These are phyloP conservation scores for Gypsophila paniculata DNA, from an alignment of 179 eudicot genomes.

Conservation along the genomic window DNA sequence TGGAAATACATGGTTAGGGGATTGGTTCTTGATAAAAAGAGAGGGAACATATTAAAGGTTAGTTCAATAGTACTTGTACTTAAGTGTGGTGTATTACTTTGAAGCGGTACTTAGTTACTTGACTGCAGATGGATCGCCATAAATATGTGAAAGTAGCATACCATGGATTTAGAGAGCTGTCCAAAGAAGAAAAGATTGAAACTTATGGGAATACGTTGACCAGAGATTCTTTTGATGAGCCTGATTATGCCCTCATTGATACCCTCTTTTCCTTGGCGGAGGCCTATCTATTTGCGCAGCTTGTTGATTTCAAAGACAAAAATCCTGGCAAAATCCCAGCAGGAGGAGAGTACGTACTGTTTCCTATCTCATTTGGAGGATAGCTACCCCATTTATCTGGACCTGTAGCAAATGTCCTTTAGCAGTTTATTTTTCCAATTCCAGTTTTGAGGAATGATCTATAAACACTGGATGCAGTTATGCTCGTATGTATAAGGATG, in stretches of 20 bases:
- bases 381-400: not conserved
- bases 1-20: slow-evolving; percentile 99
- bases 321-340: slow-evolving; percentile 70
- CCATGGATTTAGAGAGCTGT: slow-evolving; percentile 82
- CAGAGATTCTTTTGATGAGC: slow-evolving; percentile 93
- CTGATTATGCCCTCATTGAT: slow-evolving; percentile 93
- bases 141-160: slow-evolving; percentile 96
- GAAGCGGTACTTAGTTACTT: slow-evolving; percentile 16
- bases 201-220: slow-evolving; percentile 74
- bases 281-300: slow-evolving; percentile 95
- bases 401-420: not conserved
- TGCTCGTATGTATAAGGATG: slow-evolving; percentile 82
- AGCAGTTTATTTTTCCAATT: not conserved
- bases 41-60: slow-evolving; percentile 97
- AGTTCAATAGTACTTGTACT: slow-evolving; percentile 7
- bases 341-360: slow-evolving; percentile 66
- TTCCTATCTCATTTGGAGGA: not conserved
- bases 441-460: not conserved
- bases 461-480: slow-evolving; percentile 53
- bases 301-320: slow-evolving; percentile 86
- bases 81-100: slow-evolving; percentile 2
- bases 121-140: slow-evolving; percentile 90
- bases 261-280: slow-evolving; percentile 96
- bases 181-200: slow-evolving; percentile 76
- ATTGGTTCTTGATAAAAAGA: slow-evolving; percentile 88